Evolutionary conservation across 108 stramenopile species (phyloP), one percentile per base, ranked within the genome.

Genomic region (Poteriospumella lacustris): DNA sequence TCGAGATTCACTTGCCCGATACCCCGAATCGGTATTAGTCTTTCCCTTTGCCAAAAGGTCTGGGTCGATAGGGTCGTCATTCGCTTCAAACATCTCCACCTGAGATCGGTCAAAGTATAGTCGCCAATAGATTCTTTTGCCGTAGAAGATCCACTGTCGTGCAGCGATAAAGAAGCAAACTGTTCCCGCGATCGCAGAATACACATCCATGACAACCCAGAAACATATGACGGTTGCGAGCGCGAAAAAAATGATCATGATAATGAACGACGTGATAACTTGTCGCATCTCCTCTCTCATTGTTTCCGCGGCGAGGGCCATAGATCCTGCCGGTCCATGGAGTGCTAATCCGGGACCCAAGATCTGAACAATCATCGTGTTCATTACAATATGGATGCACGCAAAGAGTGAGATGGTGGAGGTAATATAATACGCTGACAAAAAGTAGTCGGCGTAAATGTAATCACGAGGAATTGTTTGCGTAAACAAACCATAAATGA

Each of bases 401-500:
- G 60, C 60, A 34, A 34, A 3, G 9, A 64, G 28, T 3, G 60
- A 34, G 28, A 3, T 9, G 5, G 60, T 34, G 5, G 60, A 64
- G 5, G 31, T 19, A 5, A 64, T 34, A 26, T 34, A 64, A 64
- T 64, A 64, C 52, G 24, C 52, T 19, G 15, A 15, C 52, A 56
- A 56, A 5, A 64, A 64, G n/a, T n/a, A n/a, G 3, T 33, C 31
- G 28, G 60, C 5, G 36, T 64, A 64, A 31, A 3, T 33, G n/a
- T n/a, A n/a, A n/a, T n/a, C 52, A 56, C 24, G 15, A 24, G 52
- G 52, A 12, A 12, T 5, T 34, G 28, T 64, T 64, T 64, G 60
- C 24, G 60, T 64, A 64, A 64, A 64, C 3, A 64, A 9, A 64
- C 31, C 31, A 64, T 64, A 64, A 64, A 34, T 64, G 24, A 64